Percentiles rank a stretch among this genome's conserved stretches.
Evolutionary conservation across 2,329 filamentous ascomycete genomes (phyloP).

Genomic region (Colletotrichum camelliae): DNA sequence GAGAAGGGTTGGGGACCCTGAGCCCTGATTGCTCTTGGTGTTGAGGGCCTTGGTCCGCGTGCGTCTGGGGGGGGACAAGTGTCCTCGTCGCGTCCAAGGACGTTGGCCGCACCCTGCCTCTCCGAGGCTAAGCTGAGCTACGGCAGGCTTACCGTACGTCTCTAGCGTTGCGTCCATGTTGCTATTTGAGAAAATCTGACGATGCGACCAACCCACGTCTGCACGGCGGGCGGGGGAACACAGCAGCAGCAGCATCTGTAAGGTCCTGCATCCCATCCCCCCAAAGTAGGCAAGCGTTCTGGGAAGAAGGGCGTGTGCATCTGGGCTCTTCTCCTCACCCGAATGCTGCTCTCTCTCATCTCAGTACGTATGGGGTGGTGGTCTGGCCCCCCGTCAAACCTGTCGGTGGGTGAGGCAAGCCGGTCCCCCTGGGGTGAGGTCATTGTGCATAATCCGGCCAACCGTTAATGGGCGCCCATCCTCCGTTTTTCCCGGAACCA

Average conservation of each 20-base stretch:
- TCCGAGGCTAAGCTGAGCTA: background rate
- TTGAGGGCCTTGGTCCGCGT: background rate
- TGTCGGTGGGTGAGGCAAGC: constrained; percentile 7
- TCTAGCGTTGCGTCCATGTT: background rate
- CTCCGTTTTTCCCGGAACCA: background rate
- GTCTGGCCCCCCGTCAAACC: background rate
- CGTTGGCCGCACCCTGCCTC: background rate
- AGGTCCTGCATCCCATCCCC: background rate
- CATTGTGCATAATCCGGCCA: constrained; percentile 1
- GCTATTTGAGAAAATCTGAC: background rate
- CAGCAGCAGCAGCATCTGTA: background rate
- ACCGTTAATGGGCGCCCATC: background rate
- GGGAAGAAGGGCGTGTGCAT: background rate
- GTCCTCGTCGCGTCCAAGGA: background rate
- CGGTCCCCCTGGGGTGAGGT: background rate
- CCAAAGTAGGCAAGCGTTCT: background rate
- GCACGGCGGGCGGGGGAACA: background rate
- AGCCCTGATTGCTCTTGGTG: background rate
- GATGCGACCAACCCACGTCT: background rate
- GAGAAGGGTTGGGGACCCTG: background rate
- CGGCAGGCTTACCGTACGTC: background rate
- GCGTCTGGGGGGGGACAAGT: background rate
- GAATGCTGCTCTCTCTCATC: background rate
- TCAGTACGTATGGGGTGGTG: background rate
- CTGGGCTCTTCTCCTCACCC: background rate